Evolutionary conservation across 495 filamentous ascomycete species (phyloP).

Genomic region (Aspergillus mulundensis): DNA sequence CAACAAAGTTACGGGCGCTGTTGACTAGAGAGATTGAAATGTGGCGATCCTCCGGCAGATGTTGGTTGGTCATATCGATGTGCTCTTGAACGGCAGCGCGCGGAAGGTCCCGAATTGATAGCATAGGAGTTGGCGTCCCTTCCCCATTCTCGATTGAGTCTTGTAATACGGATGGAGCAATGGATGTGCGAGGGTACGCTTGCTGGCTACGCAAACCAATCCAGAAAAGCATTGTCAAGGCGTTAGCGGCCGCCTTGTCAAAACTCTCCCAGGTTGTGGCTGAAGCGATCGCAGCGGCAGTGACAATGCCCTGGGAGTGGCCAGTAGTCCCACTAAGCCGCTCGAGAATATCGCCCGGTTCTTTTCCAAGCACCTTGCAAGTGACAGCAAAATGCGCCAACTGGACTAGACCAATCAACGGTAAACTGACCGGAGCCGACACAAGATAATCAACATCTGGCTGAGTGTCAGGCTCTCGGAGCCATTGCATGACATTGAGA

Average conservation of each 20-base stretch:
- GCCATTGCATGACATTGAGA: slow-evolving; percentile 88
- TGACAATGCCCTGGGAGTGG: slow-evolving; percentile 94
- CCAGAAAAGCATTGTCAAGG: slow-evolving; percentile 96
- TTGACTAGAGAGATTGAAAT: slow-evolving; percentile 95
- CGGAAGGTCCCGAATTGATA: slow-evolving; percentile 91
- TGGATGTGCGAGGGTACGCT: slow-evolving; percentile 88
- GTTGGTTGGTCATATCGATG: slow-evolving; percentile 92
- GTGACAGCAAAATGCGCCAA: slow-evolving; percentile 90
- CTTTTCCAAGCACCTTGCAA: slow-evolving; percentile 80
- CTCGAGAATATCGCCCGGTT: slow-evolving; percentile 80
- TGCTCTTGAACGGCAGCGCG: slow-evolving; percentile 83
- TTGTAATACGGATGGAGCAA: slow-evolving; percentile 87
- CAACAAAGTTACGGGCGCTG: slow-evolving; percentile 93
- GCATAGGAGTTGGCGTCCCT: slow-evolving; percentile 91
- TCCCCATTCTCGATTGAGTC: slow-evolving; percentile 94
- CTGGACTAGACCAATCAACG: slow-evolving; percentile 92
- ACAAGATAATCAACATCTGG: slow-evolving; percentile 95
- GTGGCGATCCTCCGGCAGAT: slow-evolving; percentile 86
- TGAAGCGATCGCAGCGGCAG: slow-evolving; percentile 86
- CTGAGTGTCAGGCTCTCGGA: slow-evolving; percentile 78
- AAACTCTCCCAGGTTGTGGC: slow-evolving; percentile 88
- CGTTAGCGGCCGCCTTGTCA: slow-evolving; percentile 66
- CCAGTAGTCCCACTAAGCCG: slow-evolving; percentile 83
- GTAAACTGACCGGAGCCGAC: slow-evolving; percentile 94
- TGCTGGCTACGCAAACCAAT: slow-evolving; percentile 98